Evolutionary conservation across 345 rosid genomes (phyloP).

Genomic region (Eutrema yunnanense): DNA sequence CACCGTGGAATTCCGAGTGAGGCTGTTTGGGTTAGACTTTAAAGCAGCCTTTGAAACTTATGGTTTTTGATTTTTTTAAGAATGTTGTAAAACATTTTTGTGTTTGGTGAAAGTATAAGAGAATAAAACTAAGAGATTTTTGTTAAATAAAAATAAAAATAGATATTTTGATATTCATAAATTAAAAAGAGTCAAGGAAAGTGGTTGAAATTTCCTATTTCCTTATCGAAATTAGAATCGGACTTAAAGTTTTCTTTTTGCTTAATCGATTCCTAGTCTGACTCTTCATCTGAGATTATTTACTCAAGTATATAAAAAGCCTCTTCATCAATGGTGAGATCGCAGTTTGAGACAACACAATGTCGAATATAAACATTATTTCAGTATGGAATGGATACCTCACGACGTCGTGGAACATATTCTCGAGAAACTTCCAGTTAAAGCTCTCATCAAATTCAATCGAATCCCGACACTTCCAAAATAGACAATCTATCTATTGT

Average conservation of each 20-base stretch:
- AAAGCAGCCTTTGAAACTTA: constrained; percentile 12
- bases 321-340: too few relatives aligned
- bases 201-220: background rate
- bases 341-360: too few relatives aligned
- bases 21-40: constrained; percentile 57
- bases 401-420: too few relatives aligned
- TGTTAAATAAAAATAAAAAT: background rate
- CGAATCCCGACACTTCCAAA: background rate
- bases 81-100: background rate
- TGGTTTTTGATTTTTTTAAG: background rate
- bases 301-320: too few relatives aligned
- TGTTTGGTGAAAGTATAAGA: background rate
- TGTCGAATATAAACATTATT: too few relatives aligned
- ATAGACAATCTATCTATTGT: background rate
- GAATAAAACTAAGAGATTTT: background rate
- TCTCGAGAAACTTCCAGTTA: background rate
- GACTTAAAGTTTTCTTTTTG: too few relatives aligned
- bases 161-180: background rate
- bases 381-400: too few relatives aligned
- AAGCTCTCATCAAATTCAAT: background rate
- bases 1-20: constrained; percentile 57
- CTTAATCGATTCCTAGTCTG: too few relatives aligned
- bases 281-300: too few relatives aligned
- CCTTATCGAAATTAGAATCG: background rate
- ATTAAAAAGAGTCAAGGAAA: background rate